Base-by-base conservation (phyloP, 2,329 filamentous ascomycete species). In the Phyllosticta paracitricarpa region DNA sequence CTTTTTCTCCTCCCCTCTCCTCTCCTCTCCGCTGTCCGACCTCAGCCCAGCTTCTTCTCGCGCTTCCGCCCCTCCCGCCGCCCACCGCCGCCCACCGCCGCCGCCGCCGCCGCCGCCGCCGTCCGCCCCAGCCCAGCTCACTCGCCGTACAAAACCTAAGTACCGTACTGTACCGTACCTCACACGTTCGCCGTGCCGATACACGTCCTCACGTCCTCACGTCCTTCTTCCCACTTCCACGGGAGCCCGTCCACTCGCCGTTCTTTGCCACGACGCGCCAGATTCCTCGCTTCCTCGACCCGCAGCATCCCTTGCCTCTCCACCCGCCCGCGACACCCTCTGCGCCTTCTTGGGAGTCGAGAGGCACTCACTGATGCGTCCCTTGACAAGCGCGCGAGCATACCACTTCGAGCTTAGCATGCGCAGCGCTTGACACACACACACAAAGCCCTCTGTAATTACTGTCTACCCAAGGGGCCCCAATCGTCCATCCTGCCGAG, bases 401-500 rank as follows among this genome's bases (percentile, higher is more conserved):
- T 68, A 68, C 70, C 70, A 66, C 70, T 74, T 73, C 69, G 68
- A 73, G 67, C 66, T 67, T 70, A 71, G 70, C 68, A 73, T 73
- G 71, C 68, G 69, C 71, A 68, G 68, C 66, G 68, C 66, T 65
- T 74, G 71, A 70, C 67, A 60, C 60, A 61, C 54, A 30, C 60
- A 52, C 56, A 61, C 55, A 61, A 58, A 57, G 55, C 60, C 56
- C 65, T 64, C 62, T 67, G 61, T 68, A 66, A 66, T 71, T 68
- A 66, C 69, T 69, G 69, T 62, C 64, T 58, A 64, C 62, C 66
- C 65, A 70, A 72, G 67, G 69, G 67, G 63, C 65, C 69, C 67
- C 33, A 17, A 14, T 40, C 9, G 10, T 17, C 9, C 33, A 40
- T 5, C 60, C 60, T 61, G 60, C 60, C 60, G 57, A 61, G 60